Conservation (phyloP, 768 basidiomycete species). For the Rhizopogon vesiculosus region DNA sequence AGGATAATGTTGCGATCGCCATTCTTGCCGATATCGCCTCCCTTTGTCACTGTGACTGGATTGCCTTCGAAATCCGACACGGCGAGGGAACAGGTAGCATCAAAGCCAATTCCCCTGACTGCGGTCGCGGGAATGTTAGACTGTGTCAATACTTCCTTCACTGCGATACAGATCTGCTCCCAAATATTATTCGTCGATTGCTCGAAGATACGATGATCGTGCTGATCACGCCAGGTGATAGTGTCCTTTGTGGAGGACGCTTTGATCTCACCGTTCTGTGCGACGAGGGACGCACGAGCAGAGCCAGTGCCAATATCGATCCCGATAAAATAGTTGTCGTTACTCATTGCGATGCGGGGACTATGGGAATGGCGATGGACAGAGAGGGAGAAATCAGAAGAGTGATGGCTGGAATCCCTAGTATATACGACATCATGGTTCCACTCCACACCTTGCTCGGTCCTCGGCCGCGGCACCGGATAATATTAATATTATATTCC, state of each 20-base stretch:
- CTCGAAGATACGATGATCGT: constrained; percentile 92
- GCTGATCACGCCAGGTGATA: constrained; percentile 78
- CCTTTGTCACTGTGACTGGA: constrained; percentile 72
- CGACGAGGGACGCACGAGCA: constrained; percentile 80
- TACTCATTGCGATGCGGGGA: constrained; percentile 25
- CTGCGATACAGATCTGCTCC: constrained; percentile 57
- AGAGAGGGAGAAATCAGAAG: not conserved
- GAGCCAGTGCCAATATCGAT: constrained; percentile 93
- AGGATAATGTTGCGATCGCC: constrained; percentile 86
- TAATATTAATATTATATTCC: not conserved
- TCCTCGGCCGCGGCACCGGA: not conserved
- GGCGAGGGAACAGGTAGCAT: constrained; percentile 95
- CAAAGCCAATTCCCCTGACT: constrained; percentile 89
- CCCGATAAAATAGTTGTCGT: constrained; percentile 57
- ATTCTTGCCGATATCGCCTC: constrained; percentile 51
- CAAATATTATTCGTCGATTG: constrained; percentile 92
- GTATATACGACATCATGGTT: constrained; percentile 6
- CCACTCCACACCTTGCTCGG: constrained; percentile 6
- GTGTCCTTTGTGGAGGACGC: constrained; percentile 81
- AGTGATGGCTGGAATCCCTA: not conserved
- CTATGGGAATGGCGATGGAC: not conserved
- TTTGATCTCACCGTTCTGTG: constrained; percentile 59
- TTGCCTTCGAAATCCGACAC: constrained; percentile 72
- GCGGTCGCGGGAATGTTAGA: constrained; percentile 49
- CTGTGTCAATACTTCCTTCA: constrained; percentile 57